A percentile compares a stretch with the other conserved stretches of the same genome.
Evolutionary conservation across 1,139 yeast genomes (phyloP).

Genomic region (Blastobotrys petasosporus): DNA sequence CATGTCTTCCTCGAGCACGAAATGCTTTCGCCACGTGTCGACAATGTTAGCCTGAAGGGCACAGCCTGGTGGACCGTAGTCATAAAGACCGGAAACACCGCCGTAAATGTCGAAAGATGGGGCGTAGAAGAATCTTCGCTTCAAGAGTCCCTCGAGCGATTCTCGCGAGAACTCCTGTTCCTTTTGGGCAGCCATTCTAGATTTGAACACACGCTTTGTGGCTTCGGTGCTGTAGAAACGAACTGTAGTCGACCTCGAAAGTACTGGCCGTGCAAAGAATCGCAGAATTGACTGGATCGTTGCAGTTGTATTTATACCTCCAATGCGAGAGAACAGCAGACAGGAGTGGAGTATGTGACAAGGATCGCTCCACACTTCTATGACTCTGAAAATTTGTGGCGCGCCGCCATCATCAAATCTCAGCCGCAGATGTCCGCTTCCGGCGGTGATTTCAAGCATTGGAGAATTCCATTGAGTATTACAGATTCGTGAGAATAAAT

Average conservation of each 20-base stretch:
- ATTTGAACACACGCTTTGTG: background rate
- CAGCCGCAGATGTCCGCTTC: conserved; percentile 2
- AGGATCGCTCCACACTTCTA: too few species aligned
- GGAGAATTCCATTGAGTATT: too few species aligned
- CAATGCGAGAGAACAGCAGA: too few species aligned
- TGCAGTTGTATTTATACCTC: too few species aligned
- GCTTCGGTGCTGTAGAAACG: too few species aligned
- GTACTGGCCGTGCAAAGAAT: too few species aligned
- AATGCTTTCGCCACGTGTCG: conserved; percentile 97
- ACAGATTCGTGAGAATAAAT: too few species aligned
- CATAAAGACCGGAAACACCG: conserved; percentile 96
- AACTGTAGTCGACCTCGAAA: too few species aligned
- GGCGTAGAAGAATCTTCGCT: conserved; percentile 94
- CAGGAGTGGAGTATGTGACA: too few species aligned
- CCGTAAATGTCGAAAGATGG: conserved; percentile 98
- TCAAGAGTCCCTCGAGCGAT: conserved; percentile 79
- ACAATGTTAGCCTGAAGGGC: conserved; percentile 93
- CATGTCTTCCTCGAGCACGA: conserved; percentile 96
- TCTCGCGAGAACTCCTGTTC: conserved; percentile 60
- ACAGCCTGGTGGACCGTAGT: conserved; percentile 99
- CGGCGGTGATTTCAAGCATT: background rate
- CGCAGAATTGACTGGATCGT: too few species aligned
- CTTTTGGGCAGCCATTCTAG: conserved; percentile 9
- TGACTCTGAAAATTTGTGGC: too few species aligned
- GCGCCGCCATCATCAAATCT: background rate